Conservation (phyloP, 352 stramenopile species). For the Pythium monospermum region DNA sequence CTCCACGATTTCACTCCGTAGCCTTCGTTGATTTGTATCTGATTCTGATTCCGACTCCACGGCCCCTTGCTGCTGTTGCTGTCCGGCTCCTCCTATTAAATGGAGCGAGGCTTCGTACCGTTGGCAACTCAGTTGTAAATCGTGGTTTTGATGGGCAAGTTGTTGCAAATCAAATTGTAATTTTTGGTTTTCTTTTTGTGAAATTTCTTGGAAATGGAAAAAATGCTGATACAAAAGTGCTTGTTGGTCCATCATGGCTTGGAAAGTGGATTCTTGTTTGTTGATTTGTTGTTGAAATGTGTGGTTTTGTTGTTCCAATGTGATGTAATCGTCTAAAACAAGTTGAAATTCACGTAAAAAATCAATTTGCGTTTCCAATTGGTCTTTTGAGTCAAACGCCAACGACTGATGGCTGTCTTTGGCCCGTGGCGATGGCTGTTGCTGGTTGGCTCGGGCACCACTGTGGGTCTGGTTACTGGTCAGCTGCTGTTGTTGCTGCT, state of each 20-base stretch:
- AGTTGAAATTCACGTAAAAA: constrained; percentile 61
- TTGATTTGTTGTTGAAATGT: constrained; percentile 35
- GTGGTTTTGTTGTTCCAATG: constrained; percentile 43
- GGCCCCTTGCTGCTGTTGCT: too few relatives aligned
- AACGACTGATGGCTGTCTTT: constrained; percentile 4
- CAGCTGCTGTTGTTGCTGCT: background rate
- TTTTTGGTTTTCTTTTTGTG: constrained; percentile 29
- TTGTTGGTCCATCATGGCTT: constrained; percentile 65
- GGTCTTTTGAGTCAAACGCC: constrained; percentile 49
- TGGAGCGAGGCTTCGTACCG: constrained; percentile 52
- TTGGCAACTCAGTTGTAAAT: constrained; percentile 43
- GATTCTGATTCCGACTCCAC: too few relatives aligned
- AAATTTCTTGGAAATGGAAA: constrained; percentile 49
- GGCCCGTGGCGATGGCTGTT: constrained; percentile 3
- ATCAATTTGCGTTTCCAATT: constrained; percentile 55
- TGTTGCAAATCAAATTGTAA: constrained; percentile 37
- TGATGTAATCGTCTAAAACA: constrained; percentile 57
- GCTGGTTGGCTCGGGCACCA: constrained; percentile 6
- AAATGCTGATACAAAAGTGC: constrained; percentile 69
- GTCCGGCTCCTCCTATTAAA: too few relatives aligned
- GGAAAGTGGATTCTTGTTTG: constrained; percentile 49
- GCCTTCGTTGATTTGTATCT: too few relatives aligned
- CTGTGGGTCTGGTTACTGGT: constrained; percentile 1
- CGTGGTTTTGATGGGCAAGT: constrained; percentile 30
- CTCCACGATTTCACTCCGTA: constrained; percentile 52